Evolutionary conservation across 176 grass and related monocot genomes (phyloP).

Genomic region (Oryza brachyantha): DNA sequence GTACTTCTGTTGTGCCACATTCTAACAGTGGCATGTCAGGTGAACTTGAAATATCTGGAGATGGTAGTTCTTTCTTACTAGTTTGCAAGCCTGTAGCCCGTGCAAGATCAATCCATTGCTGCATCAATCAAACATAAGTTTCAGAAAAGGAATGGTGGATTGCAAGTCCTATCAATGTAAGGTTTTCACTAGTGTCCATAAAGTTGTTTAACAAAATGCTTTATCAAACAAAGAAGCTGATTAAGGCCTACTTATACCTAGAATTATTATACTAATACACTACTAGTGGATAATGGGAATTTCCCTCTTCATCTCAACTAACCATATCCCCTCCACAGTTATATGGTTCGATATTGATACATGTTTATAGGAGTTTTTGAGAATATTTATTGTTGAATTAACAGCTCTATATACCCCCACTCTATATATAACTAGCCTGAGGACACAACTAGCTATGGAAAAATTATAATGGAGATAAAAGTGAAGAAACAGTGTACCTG

Average conservation of each 20-base stretch:
- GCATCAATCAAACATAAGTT: slow-evolving; percentile 45
- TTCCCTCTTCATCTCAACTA: neutral
- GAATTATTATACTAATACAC: neutral
- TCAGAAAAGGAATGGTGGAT: slow-evolving; percentile 3
- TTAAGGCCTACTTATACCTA: neutral
- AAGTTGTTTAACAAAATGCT: neutral
- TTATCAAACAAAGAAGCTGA: slow-evolving; percentile 9
- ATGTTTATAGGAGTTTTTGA: neutral
- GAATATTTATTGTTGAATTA: neutral
- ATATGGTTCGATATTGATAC: neutral
- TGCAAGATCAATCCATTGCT: slow-evolving; percentile 99
- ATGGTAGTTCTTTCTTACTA: slow-evolving; percentile 47
- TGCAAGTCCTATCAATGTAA: slow-evolving; percentile 3
- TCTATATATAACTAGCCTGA: neutral
- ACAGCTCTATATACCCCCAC: neutral
- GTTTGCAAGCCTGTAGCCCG: slow-evolving; percentile 77
- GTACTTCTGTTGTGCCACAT: slow-evolving; percentile 53
- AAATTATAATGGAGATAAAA: neutral
- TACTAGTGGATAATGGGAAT: neutral
- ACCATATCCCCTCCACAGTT: neutral
- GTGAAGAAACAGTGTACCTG: slow-evolving; percentile 51
- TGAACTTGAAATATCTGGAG: slow-evolving; percentile 51
- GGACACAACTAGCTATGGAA: slow-evolving; percentile 1
- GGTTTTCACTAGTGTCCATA: neutral
- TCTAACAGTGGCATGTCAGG: slow-evolving; percentile 71